A percentile compares a stretch with the other conserved stretches of the same genome.
Conservation (phyloP, 139 green algal species). For the Gonium pectorale region DNA sequence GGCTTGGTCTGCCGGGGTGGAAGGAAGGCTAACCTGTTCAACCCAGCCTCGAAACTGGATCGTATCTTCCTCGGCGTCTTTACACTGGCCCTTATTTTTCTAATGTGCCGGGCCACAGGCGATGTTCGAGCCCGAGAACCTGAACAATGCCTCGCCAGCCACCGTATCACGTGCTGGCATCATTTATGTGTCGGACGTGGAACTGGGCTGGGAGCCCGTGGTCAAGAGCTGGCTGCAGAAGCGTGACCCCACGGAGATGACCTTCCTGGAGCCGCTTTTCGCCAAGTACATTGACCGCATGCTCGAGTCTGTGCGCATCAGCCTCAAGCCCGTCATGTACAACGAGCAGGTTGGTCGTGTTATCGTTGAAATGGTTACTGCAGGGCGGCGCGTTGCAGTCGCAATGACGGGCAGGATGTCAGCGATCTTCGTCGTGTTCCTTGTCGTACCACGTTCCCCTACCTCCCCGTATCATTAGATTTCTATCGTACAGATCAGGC, state of each 20-base stretch:
- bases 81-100: too few species aligned
- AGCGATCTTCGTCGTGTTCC: too few species aligned
- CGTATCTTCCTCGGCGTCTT: too few species aligned
- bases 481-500: too few species aligned
- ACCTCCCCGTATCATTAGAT: too few species aligned
- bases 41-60: too few species aligned
- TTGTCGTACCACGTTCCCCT: too few species aligned
- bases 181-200: constrained; percentile 93
- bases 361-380: too few species aligned
- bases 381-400: too few species aligned
- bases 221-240: constrained; percentile 86
- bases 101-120: too few species aligned
- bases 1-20: not conserved
- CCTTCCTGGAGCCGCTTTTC: constrained; percentile 81
- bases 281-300: constrained; percentile 84
- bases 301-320: constrained; percentile 83
- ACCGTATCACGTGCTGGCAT: constrained; percentile 95
- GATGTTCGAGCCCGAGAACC: constrained; percentile 96
- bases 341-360: constrained; percentile 79
- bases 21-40: too few species aligned
- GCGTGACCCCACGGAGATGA: constrained; percentile 66
- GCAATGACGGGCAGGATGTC: too few species aligned
- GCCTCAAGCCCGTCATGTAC: constrained; percentile 86
- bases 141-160: constrained; percentile 94
- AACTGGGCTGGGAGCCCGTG: constrained; percentile 93